A percentile compares a stretch with the other conserved stretches of the same genome.
Conservation (phyloP, 2,329 filamentous ascomycete genomes). For the Aspergillus fischeri region DNA sequence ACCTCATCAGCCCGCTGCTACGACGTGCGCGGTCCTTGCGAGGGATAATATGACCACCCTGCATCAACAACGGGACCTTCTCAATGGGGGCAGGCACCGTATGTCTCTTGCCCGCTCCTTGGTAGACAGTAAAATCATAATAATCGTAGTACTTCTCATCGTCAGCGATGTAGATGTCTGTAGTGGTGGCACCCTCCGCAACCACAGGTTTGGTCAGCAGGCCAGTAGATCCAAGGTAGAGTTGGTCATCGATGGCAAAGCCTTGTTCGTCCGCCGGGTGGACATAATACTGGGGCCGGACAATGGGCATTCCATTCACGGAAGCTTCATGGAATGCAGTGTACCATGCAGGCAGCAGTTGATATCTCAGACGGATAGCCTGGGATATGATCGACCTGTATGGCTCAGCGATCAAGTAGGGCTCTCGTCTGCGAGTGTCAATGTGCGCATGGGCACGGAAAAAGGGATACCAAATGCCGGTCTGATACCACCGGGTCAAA, state of each 20-base stretch:
- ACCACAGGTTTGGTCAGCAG: slow-evolving; percentile 90
- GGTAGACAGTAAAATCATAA: slow-evolving; percentile 77
- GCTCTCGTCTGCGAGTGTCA: slow-evolving; percentile 88
- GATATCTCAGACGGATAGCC: slow-evolving; percentile 82
- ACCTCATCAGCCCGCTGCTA: slow-evolving; percentile 84
- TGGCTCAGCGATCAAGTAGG: slow-evolving; percentile 80
- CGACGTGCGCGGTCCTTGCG: slow-evolving; percentile 84
- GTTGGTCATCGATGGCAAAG: slow-evolving; percentile 87
- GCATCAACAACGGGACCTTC: slow-evolving; percentile 85
- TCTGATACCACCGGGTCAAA: slow-evolving; percentile 91
- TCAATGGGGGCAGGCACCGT: slow-evolving; percentile 75
- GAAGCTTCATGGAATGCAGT: slow-evolving; percentile 92
- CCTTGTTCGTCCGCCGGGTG: slow-evolving; percentile 81
- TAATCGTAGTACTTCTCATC: slow-evolving; percentile 92
- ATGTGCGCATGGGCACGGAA: slow-evolving; percentile 98
- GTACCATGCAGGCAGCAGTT: slow-evolving; percentile 89
- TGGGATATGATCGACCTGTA: slow-evolving; percentile 83
- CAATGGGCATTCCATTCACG: slow-evolving; percentile 75
- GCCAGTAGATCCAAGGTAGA: slow-evolving; percentile 84
- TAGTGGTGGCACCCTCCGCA: slow-evolving; percentile 66
- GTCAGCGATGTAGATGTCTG: slow-evolving; percentile 83
- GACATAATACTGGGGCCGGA: slow-evolving; percentile 89
- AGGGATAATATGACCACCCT: slow-evolving; percentile 85
- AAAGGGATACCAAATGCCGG: slow-evolving; percentile 95
- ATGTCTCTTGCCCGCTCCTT: slow-evolving; percentile 65